These are phyloP conservation scores for Zygotorulaspora mrakii DNA, from an alignment of 1,139 yeast genomes.

Conservation along the genomic window DNA sequence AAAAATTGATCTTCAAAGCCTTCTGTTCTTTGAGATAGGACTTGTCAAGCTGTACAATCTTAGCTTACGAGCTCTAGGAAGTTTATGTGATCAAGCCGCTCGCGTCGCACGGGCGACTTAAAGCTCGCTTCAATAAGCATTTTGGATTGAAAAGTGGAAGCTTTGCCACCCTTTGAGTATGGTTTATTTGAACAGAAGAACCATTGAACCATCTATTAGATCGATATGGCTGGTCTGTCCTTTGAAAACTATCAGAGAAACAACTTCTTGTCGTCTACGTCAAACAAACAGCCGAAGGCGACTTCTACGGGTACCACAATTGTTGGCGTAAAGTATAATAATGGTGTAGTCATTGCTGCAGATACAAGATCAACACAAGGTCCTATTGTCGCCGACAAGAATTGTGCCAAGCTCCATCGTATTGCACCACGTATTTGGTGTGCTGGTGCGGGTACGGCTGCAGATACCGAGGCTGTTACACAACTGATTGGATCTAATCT, in stretches of 20 bases:
- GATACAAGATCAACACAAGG: conserved; percentile 98
- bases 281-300: conserved; percentile 76
- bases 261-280: conserved; percentile 62
- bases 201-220: conserved; percentile 1
- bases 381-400: conserved; percentile 93
- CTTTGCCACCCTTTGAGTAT: conserved; percentile 15
- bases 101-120: conserved; percentile 1
- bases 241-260: conserved; percentile 94
- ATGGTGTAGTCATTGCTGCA: conserved; percentile 96
- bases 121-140: conserved; percentile 1
- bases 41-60: not conserved
- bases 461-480: conserved; percentile 98
- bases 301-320: conserved; percentile 98
- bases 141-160: not conserved
- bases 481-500: conserved; percentile 86
- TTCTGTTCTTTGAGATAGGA: not conserved
- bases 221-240: conserved; percentile 76
- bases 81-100: not conserved
- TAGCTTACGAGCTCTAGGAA: not conserved
- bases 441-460: conserved; percentile 99
- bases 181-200: not conserved
- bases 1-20: not conserved
- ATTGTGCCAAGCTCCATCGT: conserved; percentile 92
- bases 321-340: conserved; percentile 88
- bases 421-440: conserved; percentile 96